Evolutionary conservation across 1,284 basidiomycete genomes (phyloP).

Genomic region (Apiotrichum gracile): DNA sequence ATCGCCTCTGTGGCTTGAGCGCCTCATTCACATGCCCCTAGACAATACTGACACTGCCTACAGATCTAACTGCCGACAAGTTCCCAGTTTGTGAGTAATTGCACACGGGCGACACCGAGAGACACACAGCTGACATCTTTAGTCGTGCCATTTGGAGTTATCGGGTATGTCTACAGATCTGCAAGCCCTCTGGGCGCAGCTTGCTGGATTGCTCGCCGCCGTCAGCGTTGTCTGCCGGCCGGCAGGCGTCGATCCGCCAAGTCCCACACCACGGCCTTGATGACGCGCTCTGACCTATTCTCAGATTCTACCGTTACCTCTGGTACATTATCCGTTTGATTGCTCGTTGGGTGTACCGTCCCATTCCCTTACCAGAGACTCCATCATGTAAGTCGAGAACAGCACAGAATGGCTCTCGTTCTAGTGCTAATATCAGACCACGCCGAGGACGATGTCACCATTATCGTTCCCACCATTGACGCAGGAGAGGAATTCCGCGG

Average conservation of each 20-base stretch:
- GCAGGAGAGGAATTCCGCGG: slow-evolving; percentile 84
- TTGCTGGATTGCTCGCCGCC: no score
- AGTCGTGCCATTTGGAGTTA: slow-evolving; percentile 21
- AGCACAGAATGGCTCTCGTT: no score
- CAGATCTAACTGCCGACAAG: slow-evolving; percentile 65
- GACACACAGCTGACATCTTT: not conserved
- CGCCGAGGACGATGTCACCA: slow-evolving; percentile 84
- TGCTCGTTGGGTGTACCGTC: slow-evolving; percentile 69
- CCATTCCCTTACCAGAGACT: slow-evolving; percentile 76
- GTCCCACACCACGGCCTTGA: not conserved
- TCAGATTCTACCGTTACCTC: slow-evolving; percentile 69
- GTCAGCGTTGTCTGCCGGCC: no score
- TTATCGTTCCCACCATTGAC: slow-evolving; percentile 90
- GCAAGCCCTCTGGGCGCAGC: no score
- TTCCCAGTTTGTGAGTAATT: slow-evolving; percentile 65
- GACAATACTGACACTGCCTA: slow-evolving; percentile 28
- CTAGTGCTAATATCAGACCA: no score
- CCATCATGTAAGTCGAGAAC: slow-evolving; percentile 82
- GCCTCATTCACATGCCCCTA: no score
- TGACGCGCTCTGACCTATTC: not conserved
- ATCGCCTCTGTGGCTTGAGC: not conserved
- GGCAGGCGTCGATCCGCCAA: no score
- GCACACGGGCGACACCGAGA: not conserved
- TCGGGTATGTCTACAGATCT: slow-evolving; percentile 18
- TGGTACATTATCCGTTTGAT: slow-evolving; percentile 79